Conservation (phyloP, 108 stramenopile genomes). For the Hondaea fermentalgiana region DNA sequence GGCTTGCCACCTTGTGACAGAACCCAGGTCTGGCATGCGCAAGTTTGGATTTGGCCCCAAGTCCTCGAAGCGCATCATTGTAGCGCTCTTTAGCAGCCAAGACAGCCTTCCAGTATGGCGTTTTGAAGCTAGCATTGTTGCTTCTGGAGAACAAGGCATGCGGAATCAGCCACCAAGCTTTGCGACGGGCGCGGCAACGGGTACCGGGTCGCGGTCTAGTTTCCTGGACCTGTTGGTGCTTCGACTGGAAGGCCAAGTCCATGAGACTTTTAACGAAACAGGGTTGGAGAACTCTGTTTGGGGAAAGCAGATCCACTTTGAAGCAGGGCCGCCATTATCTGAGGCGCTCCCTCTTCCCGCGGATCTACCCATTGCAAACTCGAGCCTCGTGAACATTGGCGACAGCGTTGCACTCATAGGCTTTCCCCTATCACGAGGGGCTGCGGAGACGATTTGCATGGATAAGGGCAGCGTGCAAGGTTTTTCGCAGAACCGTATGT, state of each 20-base stretch:
- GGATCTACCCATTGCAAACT: neutral
- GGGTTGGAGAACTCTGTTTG: neutral
- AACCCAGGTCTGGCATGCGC: neutral
- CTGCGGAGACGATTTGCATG: neutral
- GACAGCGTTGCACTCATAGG: neutral
- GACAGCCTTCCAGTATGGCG: neutral
- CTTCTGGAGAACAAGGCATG: neutral
- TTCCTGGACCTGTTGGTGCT: neutral
- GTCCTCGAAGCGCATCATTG: neutral
- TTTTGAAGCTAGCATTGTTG: neutral
- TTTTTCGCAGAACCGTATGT: neutral
- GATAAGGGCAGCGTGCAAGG: neutral
- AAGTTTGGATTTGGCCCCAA: neutral
- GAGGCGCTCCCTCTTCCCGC: neutral
- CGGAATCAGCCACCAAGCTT: neutral
- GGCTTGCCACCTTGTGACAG: neutral
- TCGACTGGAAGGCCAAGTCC: neutral
- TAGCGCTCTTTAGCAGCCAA: neutral
- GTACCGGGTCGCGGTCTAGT: neutral
- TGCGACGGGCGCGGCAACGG: neutral
- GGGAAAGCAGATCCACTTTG: neutral
- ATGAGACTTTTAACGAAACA: neutral
- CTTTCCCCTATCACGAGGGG: neutral
- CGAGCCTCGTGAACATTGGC: neutral
- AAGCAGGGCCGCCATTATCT: neutral